Conservation (phyloP, 805 yeast species). For the Saccharomycopsis fodiens region DNA sequence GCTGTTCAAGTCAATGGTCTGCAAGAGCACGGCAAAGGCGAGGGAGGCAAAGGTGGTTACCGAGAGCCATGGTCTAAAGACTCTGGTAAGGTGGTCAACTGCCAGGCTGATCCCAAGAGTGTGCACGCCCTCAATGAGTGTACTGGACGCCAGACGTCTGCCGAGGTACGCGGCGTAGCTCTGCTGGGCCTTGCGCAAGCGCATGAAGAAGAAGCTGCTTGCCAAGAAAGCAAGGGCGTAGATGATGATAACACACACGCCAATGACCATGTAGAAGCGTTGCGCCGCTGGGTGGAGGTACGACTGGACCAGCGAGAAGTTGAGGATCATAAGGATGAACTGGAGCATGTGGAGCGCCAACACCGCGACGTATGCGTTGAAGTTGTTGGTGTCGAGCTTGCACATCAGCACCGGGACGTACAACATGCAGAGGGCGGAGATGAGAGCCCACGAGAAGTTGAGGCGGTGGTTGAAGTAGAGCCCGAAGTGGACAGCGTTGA, state of each 20-base stretch:
- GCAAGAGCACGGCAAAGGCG: not conserved
- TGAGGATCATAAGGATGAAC: not conserved
- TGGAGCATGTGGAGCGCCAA: not conserved
- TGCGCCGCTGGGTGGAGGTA: not conserved
- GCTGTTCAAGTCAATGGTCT: not conserved
- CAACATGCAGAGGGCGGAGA: not conserved
- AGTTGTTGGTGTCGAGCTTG: conserved; percentile 1
- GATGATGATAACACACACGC: not conserved
- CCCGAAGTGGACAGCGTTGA: conserved; percentile 7
- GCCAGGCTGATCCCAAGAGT: not conserved
- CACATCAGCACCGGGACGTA: not conserved
- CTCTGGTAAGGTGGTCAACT: not conserved
- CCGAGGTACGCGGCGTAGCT: not conserved
- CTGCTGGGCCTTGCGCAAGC: not conserved
- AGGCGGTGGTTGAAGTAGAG: not conserved
- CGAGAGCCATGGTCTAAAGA: not conserved
- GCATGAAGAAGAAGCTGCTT: not conserved
- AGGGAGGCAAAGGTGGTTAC: not conserved
- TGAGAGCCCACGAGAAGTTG: conserved; percentile 6
- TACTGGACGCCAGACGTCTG: not conserved
- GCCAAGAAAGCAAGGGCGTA: not conserved
- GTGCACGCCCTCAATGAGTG: not conserved
- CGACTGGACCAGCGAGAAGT: conserved; percentile 1
- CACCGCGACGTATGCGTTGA: conserved; percentile 1
- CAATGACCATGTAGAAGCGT: not conserved